A percentile compares a stretch with the other conserved stretches of the same genome.
These are phyloP conservation scores for Talaromyces sp. DNA, from an alignment of 2,329 filamentous ascomycete genomes.

Conservation along the genomic window DNA sequence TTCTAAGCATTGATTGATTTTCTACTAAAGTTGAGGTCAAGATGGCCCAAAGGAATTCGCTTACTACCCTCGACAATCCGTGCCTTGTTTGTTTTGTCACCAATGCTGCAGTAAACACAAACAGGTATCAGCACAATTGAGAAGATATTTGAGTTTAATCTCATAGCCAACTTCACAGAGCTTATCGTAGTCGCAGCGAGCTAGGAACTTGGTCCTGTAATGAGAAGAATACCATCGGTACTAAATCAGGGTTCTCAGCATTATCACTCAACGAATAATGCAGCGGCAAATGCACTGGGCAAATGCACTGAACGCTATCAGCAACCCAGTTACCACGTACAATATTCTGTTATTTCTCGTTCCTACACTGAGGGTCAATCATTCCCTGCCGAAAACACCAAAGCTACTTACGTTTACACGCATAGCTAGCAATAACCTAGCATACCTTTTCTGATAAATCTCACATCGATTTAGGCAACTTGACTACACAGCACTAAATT, in stretches of 20 bases:
- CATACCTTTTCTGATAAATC: not conserved
- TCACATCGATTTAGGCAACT: not conserved
- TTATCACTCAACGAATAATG: not conserved
- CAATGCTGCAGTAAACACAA: not conserved
- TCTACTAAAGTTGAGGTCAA: not conserved
- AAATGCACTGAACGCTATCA: not conserved
- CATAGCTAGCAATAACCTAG: not conserved
- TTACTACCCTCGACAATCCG: not conserved
- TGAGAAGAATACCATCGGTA: not conserved
- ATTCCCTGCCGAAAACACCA: conserved; percentile 5
- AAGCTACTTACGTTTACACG: not conserved
- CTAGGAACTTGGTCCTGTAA: not conserved
- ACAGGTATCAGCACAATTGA: not conserved
- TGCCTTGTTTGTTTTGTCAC: not conserved
- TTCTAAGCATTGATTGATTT: not conserved
- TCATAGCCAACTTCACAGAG: not conserved
- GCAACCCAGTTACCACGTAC: not conserved
- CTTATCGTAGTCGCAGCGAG: not conserved
- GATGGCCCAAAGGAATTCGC: not conserved
- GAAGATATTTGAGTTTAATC: not conserved
- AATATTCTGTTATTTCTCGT: not conserved
- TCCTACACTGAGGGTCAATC: conserved; percentile 9
- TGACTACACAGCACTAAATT: not conserved
- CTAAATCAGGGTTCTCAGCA: not conserved
- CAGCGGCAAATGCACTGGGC: not conserved